Base-by-base conservation (phyloP, 2,329 filamentous ascomycete species). In the Fusarium anguioides region DNA sequence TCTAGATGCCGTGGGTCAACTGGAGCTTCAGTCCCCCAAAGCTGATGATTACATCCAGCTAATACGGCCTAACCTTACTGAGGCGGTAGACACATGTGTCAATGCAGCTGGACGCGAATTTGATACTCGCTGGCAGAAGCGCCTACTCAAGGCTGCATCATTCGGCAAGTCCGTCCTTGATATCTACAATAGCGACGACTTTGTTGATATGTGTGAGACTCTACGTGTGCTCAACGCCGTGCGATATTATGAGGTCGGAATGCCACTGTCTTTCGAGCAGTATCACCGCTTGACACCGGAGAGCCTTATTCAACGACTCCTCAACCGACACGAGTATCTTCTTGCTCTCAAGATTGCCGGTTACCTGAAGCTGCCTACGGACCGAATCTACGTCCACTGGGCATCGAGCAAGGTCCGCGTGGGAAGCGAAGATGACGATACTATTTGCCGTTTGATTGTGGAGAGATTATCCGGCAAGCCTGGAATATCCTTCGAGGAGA, bases 111-210 rank as follows among this genome's bases (percentile, higher is more conserved):
- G 95, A 3, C 90, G 97, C 60, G 96, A 99, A 77, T 97, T 94
- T 76, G 93, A 90, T 72, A 84, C 91, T 3, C 89, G 95, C 74
- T 97, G 94, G 93, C 96, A 99, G 75, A 99, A 98, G 76, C 89
- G 96, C 71, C 84, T 99, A 2, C 84, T 99, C n/a, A 96, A 96
- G 76, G 96, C 96, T 8, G 96, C 96, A 0, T 98, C 95, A 0
- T 98, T 97, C 76, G 96, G 96, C 63, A 99, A 99, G 78, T 98
- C 96, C 0, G 96, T 98, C 0, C 85, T 99, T 5, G 96, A 98
- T 73, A 89, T 98, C 14, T 99, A 98, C 80, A 97, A 96, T 78
- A 97, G 94, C 75, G 96, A 99, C 74, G 95, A 99, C 68, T 99
- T 98, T 79, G 96, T 99, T 52, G 95, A 98, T 66, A 98, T 97